Evolutionary conservation across 257 asterid species (phyloP), one percentile per base, ranked within the genome.

Genomic region (Solanum appendiculatum): DNA sequence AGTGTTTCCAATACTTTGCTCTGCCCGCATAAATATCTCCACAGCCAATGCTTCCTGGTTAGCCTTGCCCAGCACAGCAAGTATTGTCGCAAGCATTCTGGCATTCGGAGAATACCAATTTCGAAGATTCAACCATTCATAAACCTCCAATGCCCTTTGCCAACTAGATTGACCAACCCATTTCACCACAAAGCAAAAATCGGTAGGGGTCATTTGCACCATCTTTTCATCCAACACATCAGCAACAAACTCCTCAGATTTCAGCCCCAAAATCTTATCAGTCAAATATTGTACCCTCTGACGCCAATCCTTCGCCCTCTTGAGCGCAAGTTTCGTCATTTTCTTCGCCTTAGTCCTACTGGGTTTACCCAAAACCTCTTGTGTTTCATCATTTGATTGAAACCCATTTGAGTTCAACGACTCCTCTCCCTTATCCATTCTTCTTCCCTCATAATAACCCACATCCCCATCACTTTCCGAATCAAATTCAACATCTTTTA

Each of bases 141-240:
- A 95, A 48, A 95, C 93, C 95, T 97, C 99, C 86, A 97, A 88
- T 12, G 98, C 97, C 91, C 99, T 93, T 77, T 95, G 99, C 99
- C 99, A 97, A 72, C 92, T 94, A 34, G 93, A 86, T 86, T 94
- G 94, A 60, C 99, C 99, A 31, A 97, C 94, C 93, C 93, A 91
- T 89, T 95, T 97, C 86, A 97, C 99, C 83, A 97, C 93, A 86
- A 91, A 97, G 89, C 99, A 97, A 83, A 86, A 95, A 92, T 97
- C 98, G 68, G 98, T 94, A 1, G 98, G 99, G 18, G 99, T 97
- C 99, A 95, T 97, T 85, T 97, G 99, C 87, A 95, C 98, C 95
- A 93, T 86, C 93, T 93, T 97, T 89, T 94, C 87, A 89, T 97
- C 99, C 90, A 97, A 90, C 84, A 95, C 98, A 90, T 97, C 99